phyloP scores from a whole-genome alignment of 2,329 filamentous ascomycete species.

The Fusarium sp. region DNA sequence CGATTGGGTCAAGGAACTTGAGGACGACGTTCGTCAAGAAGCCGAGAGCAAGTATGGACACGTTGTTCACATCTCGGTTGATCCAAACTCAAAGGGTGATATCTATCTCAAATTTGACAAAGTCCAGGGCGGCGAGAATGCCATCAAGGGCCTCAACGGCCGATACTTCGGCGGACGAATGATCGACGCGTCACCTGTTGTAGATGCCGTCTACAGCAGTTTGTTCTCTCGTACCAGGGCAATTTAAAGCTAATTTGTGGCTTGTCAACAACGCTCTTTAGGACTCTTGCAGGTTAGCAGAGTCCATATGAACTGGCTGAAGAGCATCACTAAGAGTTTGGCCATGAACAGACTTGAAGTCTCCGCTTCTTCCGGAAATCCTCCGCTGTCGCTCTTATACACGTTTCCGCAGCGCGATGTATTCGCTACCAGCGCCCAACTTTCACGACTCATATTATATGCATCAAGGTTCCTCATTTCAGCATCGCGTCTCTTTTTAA shows the following conservation, averaged over 20 bases:
- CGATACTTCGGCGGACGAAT: slow-evolving; percentile 93
- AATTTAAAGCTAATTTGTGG: slow-evolving; percentile 73
- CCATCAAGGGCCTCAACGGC: slow-evolving; percentile 96
- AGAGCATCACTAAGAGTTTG: slow-evolving; percentile 45
- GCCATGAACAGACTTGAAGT: slow-evolving; percentile 46
- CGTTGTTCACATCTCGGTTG: slow-evolving; percentile 95
- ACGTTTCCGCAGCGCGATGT: slow-evolving; percentile 17
- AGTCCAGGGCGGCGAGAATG: slow-evolving; percentile 94
- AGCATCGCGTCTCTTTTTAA: slow-evolving; percentile 40
- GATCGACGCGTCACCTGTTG: slow-evolving; percentile 94
- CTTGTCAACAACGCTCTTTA: slow-evolving; percentile 59
- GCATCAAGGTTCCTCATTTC: slow-evolving; percentile 36
- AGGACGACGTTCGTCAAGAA: slow-evolving; percentile 92
- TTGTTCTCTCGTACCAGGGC: slow-evolving; percentile 89
- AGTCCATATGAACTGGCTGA: slow-evolving; percentile 42
- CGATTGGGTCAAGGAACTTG: slow-evolving; percentile 90
- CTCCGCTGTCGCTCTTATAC: slow-evolving; percentile 10
- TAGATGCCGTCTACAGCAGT: slow-evolving; percentile 98
- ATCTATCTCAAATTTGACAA: slow-evolving; percentile 99
- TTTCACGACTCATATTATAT: slow-evolving; percentile 30
- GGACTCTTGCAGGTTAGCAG: slow-evolving; percentile 58
- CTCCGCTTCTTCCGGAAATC: slow-evolving; percentile 35
- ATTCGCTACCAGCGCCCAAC: slow-evolving; percentile 4
- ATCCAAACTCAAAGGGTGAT: slow-evolving; percentile 93
- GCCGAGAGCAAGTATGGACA: slow-evolving; percentile 96